Evolutionary conservation across 1,284 basidiomycete genomes (phyloP), one percentile per base, ranked within the genome.

Genomic region (Inonotus hispidus): DNA sequence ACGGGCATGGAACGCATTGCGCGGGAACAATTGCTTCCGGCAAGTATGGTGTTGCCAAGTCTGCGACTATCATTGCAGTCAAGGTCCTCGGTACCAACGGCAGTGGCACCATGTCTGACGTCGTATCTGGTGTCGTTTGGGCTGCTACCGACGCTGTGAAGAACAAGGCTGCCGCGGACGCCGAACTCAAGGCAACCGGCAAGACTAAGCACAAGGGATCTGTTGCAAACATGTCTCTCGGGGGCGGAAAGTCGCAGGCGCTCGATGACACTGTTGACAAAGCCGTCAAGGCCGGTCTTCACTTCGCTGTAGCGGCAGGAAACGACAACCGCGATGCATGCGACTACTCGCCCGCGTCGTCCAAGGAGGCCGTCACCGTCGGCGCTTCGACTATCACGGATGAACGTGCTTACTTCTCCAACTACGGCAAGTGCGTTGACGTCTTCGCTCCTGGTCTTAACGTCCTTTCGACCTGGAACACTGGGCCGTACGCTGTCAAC

Each of bases 151-250:
- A 82, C 25, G 92, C 95, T 29, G 72, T 70, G 54, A 56, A 60
- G 27, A 39, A 52, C 7, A 71, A 75, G 55, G 61, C 65, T 11
- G 87, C 84, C 71, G 82, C 82, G 1, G 74, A 73, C 35, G 80
- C 80, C 23, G 88, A 93, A 74, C 72, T 84, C 68, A 81, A 77
- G 61, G 77, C 73, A 56, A 82, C 81, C n/a, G 86, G 87, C 59
- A 83, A 81, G 71, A 88, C 87, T 64, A 80, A 78, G 63, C 88
- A 93, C 81, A 95, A 95, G 80, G 96, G 96, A 41, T 96, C 95
- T 43, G 95, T 98, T 66, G 94, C 92, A 64, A 98, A 96, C 82
- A 98, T 99, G 96, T 93, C 89, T 72, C 88, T 99, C 59, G 96
- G 96, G 66, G 96, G 96, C 71, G 93, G 93, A 68, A 96, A 95